Evolutionary conservation across 1,284 basidiomycete genomes (phyloP).

Genomic region (Rhodotorula sp.): DNA sequence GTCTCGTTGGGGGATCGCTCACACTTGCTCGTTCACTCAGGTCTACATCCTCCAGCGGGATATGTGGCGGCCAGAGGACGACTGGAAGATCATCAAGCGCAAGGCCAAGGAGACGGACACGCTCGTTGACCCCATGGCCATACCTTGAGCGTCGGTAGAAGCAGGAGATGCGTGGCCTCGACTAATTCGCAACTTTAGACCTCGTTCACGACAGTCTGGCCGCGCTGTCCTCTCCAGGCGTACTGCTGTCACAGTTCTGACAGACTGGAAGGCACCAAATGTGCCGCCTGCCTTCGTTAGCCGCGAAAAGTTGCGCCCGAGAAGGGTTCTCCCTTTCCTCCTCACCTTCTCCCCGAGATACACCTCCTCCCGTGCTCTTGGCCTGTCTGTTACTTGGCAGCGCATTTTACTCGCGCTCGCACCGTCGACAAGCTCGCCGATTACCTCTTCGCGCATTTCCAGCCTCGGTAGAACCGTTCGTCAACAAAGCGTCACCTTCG

Average conservation of each 20-base stretch:
- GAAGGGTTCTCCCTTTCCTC: background rate
- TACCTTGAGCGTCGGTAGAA: slow-evolving; percentile 10
- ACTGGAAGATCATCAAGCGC: slow-evolving; percentile 35
- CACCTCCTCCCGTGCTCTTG: background rate
- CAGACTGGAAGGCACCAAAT: no score
- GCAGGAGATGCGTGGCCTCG: no score
- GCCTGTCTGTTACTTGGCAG: no score
- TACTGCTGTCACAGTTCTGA: no score
- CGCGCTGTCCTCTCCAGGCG: no score
- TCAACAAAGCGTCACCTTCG: background rate
- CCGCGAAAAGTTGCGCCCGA: no score
- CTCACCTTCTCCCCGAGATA: background rate
- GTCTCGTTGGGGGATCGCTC: background rate
- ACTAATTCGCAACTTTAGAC: background rate
- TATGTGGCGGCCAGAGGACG: slow-evolving; percentile 39
- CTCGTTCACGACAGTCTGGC: no score
- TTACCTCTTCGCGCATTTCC: background rate
- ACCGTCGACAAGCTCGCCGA: background rate
- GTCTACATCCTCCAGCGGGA: slow-evolving; percentile 39
- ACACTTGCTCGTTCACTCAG: background rate
- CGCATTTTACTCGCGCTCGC: background rate
- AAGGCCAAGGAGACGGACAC: slow-evolving; percentile 36
- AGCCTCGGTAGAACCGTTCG: background rate
- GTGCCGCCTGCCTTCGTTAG: no score
- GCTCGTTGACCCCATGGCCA: slow-evolving; percentile 31